Conservation (phyloP, 2,329 filamentous ascomycete species). For the Cryoendolithus antarcticus region DNA sequence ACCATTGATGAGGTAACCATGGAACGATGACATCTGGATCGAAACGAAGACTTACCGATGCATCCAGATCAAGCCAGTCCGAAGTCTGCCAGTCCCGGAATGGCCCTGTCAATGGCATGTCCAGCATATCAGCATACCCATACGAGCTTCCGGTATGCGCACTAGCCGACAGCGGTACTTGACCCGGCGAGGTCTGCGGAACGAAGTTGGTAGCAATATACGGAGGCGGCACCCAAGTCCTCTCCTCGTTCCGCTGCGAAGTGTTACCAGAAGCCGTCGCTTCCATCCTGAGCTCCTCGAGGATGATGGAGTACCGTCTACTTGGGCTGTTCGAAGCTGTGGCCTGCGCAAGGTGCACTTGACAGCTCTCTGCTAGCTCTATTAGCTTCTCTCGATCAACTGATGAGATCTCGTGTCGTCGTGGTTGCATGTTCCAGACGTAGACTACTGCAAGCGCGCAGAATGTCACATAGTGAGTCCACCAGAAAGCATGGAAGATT, state of each 20-base stretch:
- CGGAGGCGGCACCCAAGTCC: not conserved
- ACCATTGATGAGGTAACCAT: too few relatives aligned
- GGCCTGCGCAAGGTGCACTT: constrained; percentile 34
- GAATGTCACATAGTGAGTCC: constrained; percentile 38
- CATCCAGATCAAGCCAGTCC: constrained; percentile 25
- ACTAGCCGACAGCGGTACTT: not conserved
- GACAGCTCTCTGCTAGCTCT: constrained; percentile 32
- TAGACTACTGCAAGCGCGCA: constrained; percentile 37
- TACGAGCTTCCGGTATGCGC: constrained; percentile 6
- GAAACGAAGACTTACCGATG: constrained; percentile 13
- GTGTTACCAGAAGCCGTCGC: constrained; percentile 9
- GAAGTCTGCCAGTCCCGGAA: constrained; percentile 23
- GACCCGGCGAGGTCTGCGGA: not conserved
- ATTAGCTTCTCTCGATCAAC: constrained; percentile 21
- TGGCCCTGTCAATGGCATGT: constrained; percentile 6
- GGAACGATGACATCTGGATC: too few relatives aligned
- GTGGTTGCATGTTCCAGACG: constrained; percentile 34
- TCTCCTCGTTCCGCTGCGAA: not conserved
- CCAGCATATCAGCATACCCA: not conserved
- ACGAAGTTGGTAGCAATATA: not conserved
- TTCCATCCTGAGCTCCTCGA: constrained; percentile 34
- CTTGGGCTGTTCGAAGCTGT: constrained; percentile 36
- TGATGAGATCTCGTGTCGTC: constrained; percentile 2
- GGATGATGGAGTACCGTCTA: constrained; percentile 36
- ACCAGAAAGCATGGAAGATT: constrained; percentile 35